Conservation (phyloP, 345 rosid species). For the Toxicodendron radicans region DNA sequence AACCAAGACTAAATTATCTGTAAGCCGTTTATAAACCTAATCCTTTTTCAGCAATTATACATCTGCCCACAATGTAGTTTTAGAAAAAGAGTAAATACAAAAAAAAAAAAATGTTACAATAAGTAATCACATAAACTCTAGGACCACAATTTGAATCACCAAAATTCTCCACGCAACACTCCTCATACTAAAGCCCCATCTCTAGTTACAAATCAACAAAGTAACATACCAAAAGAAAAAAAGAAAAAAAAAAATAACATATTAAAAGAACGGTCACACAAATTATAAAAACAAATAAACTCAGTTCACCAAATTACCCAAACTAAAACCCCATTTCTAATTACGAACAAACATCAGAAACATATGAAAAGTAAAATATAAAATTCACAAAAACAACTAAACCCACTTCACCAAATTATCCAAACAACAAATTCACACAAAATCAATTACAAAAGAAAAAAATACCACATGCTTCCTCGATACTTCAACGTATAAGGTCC, state of each 20-base stretch:
- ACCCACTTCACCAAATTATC: too few species aligned
- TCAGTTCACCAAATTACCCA: slow-evolving; percentile 1
- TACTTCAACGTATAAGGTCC: slow-evolving; percentile 87
- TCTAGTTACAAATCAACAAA: background rate
- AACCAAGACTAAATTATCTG: background rate
- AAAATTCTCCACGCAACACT: background rate
- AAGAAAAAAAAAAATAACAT: background rate
- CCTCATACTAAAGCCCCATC: background rate
- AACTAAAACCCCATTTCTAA: background rate
- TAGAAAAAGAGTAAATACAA: background rate
- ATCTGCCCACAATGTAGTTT: background rate
- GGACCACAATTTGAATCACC: background rate
- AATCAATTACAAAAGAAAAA: background rate
- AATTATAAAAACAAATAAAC: background rate
- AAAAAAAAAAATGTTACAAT: too few species aligned
- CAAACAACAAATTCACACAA: background rate
- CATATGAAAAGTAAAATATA: too few species aligned
- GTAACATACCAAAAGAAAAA: background rate
- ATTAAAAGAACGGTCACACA: background rate
- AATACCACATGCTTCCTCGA: slow-evolving; percentile 96
- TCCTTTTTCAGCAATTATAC: background rate
- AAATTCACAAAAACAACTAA: too few species aligned
- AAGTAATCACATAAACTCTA: background rate
- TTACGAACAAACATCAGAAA: too few species aligned
- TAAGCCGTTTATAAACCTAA: background rate